Conservation (phyloP, 23 red algal species). For the Gracilaria domingensis region DNA sequence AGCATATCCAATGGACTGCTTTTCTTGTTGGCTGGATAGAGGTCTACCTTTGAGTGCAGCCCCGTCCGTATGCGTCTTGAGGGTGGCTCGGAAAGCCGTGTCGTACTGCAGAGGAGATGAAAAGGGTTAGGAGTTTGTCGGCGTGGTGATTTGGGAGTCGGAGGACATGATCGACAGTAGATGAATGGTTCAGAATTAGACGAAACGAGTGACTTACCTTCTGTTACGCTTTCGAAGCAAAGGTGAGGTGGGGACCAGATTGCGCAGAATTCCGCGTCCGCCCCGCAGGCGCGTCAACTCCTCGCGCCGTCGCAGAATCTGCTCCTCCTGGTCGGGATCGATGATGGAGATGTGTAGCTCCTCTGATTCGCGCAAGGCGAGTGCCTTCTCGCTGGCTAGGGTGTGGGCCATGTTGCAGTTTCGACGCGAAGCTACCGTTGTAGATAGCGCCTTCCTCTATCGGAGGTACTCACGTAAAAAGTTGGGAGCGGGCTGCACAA, state of each 20-base stretch:
- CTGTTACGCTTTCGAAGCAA: constrained; percentile 31
- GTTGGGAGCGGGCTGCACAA: not conserved
- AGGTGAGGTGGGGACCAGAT: not conserved
- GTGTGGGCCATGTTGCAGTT: constrained; percentile 50
- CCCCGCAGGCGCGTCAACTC: constrained; percentile 3
- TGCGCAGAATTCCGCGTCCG: constrained; percentile 1
- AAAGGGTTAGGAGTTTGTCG: constrained; percentile 19
- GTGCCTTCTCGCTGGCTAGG: constrained; percentile 48
- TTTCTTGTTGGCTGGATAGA: not conserved
- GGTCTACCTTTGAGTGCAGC: constrained; percentile 6
- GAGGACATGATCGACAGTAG: not conserved
- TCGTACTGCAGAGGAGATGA: not conserved
- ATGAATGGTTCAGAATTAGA: not conserved
- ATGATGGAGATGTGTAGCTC: constrained; percentile 59
- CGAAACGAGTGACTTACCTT: constrained; percentile 11
- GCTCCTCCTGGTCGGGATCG: constrained; percentile 64
- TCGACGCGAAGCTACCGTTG: constrained; percentile 13
- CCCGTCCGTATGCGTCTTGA: constrained; percentile 36
- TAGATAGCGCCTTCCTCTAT: constrained; percentile 17
- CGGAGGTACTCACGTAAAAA: not conserved
- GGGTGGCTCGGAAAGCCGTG: constrained; percentile 31
- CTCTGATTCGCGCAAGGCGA: constrained; percentile 37
- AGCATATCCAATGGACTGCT: constrained; percentile 46
- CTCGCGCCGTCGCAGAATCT: constrained; percentile 37
- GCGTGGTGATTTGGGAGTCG: not conserved